Evolutionary conservation across 768 basidiomycete species (phyloP), one percentile per base, ranked within the genome.

Genomic region (Naganishia vaughanmartiniae): DNA sequence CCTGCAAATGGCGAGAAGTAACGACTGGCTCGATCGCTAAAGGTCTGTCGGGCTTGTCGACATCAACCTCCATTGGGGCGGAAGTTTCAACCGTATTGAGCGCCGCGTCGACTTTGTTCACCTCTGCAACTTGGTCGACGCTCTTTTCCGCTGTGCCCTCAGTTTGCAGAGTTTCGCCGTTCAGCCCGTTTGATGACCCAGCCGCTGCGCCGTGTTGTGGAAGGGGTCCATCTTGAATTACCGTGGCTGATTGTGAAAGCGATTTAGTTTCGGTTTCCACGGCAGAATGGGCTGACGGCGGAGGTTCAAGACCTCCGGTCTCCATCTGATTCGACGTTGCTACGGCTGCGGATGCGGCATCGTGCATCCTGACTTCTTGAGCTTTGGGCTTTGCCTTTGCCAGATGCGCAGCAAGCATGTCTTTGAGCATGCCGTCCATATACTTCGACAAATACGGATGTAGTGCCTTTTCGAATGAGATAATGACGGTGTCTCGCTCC

Each of bases 401-500:
- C 6, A 30, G 60, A 6, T 17, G 24, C 21, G 19, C 24, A 19
- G 39, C 24, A 15, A 63, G 26, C 36, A 45, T 19, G 24, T 63
- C 60, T 42, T 63, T 34, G 19, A 63, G 24, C 60, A 63, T 45
- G 21, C 60, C 39, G 10, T 30, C 36, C 42, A 63, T 3, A 51
- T 51, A 51, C 24, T 24, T 24, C 21, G 19, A 51, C 7, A 51
- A 17, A 17, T 26, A 45, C 15, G 60, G 60, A 12, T 24, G n/a
- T n/a, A 45, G 17, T 31, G 36, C 39, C 15, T 21, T 21, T 17
- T 63, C 24, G 30, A 63, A 63, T 9, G 17, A 26, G 39, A 63
- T 24, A 12, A 63, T 36, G 42, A 63, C 60, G 24, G 26, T 45
- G 42, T 63, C 60, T 45, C 60, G 30, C 21, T 63, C 39, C 15